Conservation (phyloP, 2,329 filamentous ascomycete species). For the Periconia digitata region DNA sequence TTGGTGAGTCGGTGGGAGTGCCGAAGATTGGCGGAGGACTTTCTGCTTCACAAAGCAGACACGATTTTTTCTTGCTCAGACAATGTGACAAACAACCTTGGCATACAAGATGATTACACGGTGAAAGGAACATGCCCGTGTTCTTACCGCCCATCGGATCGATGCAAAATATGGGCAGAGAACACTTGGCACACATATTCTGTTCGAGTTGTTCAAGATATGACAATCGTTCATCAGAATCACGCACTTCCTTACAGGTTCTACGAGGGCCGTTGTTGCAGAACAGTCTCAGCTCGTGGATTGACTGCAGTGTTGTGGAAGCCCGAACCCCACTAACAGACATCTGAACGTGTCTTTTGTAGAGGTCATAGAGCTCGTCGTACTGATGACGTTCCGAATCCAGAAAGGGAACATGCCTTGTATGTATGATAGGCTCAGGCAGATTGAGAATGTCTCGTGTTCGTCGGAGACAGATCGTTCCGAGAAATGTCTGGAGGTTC, state of each 20-base stretch:
- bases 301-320: slow-evolving; percentile 11
- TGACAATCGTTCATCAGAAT: slow-evolving; percentile 7
- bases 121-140: slow-evolving; percentile 2
- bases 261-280: slow-evolving; percentile 16
- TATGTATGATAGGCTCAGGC: slow-evolving; percentile 6
- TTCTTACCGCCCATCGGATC: slow-evolving; percentile 1
- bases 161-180: slow-evolving; percentile 2
- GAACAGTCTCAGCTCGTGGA: slow-evolving; percentile 16
- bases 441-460: slow-evolving; percentile 10
- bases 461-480: slow-evolving; percentile 13
- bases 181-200: slow-evolving; percentile 6
- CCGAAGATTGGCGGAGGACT: too few relatives aligned
- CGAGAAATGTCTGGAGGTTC: slow-evolving; percentile 10
- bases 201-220: slow-evolving; percentile 7
- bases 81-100: slow-evolving; percentile 7
- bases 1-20: too few relatives aligned
- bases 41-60: too few relatives aligned
- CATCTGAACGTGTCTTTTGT: slow-evolving; percentile 7
- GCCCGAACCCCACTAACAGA: slow-evolving; percentile 8
- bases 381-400: slow-evolving; percentile 4
- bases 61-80: too few relatives aligned
- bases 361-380: slow-evolving; percentile 5
- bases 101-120: slow-evolving; percentile 10
- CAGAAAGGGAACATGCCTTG: slow-evolving; percentile 2
- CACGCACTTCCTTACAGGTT: not conserved